Evolutionary conservation across 352 stramenopile species (phyloP).

Genomic region (Thalassiosira exigua): DNA sequence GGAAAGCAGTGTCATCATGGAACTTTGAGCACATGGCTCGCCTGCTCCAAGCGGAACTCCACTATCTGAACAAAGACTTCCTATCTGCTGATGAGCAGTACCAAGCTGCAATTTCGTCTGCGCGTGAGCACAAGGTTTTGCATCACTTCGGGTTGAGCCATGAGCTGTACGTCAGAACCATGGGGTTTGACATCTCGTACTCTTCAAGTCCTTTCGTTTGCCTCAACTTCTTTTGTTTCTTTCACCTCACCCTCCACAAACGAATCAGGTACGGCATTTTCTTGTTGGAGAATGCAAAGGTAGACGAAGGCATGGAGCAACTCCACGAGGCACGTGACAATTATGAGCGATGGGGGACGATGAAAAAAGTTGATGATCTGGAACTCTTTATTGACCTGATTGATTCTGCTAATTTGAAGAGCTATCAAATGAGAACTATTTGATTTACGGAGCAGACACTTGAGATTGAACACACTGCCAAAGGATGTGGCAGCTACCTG

Average conservation of each 20-base stretch:
- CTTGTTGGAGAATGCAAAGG: background rate
- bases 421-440: background rate
- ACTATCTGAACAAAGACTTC: slow-evolving; percentile 28
- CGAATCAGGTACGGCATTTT: slow-evolving; percentile 41
- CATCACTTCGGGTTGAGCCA: slow-evolving; percentile 32
- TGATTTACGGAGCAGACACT: no score
- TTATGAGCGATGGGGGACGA: background rate
- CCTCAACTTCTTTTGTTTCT: no score
- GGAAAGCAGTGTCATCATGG: background rate
- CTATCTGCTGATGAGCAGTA: slow-evolving; percentile 25
- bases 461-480: no score
- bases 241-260: no score
- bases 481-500: no score
- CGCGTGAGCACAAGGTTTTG: slow-evolving; percentile 36
- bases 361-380: slow-evolving; percentile 2
- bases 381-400: background rate
- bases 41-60: slow-evolving; percentile 33
- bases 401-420: background rate
- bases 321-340: background rate
- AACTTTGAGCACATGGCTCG: slow-evolving; percentile 15
- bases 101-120: slow-evolving; percentile 30
- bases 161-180: no score
- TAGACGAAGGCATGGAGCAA: background rate
- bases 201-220: no score
- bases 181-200: no score